Evolutionary conservation across 805 yeast genomes (phyloP), one percentile per base, ranked within the genome.

Genomic region (Metschnikowia kunwiensis): DNA sequence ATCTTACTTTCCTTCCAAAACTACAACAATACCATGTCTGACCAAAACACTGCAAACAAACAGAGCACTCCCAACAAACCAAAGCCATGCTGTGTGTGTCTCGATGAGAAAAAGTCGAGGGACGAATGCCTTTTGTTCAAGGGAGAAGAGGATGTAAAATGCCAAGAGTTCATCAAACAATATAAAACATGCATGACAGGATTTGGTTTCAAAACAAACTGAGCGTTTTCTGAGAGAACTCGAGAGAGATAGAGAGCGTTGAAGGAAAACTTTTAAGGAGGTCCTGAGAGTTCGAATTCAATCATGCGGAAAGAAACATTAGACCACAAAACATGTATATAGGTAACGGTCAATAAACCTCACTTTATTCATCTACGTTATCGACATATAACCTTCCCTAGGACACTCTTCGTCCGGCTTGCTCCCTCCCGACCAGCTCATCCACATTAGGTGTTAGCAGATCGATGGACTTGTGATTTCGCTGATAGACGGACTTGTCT

Each of bases 1-100:
- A n/a, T n/a, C n/a, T n/a, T n/a, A n/a, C n/a, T n/a, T n/a, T n/a
- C n/a, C n/a, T n/a, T n/a, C n/a, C n/a, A n/a, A n/a, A n/a, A n/a
- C n/a, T n/a, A n/a, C n/a, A 24, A 4, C n/a, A 18, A 10, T 24
- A 24, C 13, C 14, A 38, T 33, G 37, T 13, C 42, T 13, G 32
- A 24, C 10, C 20, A 30, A 8, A 10, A 10, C 16, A 17, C 17
- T 9, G 13, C 30, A 12, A 41, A 19, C 3, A 16, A 32, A 24
- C 5, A 26, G 7, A 25, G 20, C n/a, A 11, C 15, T 5, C 52
- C 53, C 34, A 24, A 63, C 24, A 82, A 86, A 57, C 95, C 95
- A 47, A 91, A 89, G 65, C 97, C 98, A 41, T 91, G 98, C 64
- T 91, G 97, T 57, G 97, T 91, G 15, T 93, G 97, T 62, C 75